phyloP scores from a whole-genome alignment of 2,329 filamentous ascomycete species.

The Colletotrichum sp. region DNA sequence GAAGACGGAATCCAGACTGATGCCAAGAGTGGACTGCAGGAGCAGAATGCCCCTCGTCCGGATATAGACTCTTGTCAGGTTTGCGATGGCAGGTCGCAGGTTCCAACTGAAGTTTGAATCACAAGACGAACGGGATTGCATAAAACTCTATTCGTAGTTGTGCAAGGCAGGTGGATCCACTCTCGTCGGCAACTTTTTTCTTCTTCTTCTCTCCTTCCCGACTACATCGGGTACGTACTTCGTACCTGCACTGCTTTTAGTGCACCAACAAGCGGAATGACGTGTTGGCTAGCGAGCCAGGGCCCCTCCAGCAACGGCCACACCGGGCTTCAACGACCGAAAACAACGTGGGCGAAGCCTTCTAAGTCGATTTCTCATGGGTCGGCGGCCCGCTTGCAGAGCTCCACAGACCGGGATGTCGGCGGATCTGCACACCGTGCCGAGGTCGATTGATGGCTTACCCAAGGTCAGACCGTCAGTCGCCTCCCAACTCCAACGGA shows the following conservation, averaged over 20 bases:
- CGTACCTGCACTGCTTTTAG: background rate
- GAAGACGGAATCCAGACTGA: background rate
- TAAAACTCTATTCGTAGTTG: background rate
- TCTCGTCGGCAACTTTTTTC: background rate
- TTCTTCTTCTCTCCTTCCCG: background rate
- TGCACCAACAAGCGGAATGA: conserved; percentile 2
- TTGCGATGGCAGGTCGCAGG: conserved; percentile 15
- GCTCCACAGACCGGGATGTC: background rate
- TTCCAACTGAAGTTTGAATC: background rate
- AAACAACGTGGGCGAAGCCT: background rate
- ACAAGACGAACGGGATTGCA: conserved; percentile 3
- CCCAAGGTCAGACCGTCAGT: background rate
- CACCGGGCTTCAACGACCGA: background rate
- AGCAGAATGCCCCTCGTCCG: background rate
- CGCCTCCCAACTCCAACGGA: conserved; percentile 13
- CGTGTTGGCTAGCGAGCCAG: background rate
- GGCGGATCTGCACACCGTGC: conserved; percentile 7
- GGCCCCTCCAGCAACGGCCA: background rate
- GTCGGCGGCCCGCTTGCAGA: background rate
- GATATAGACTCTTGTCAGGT: background rate
- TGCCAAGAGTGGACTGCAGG: background rate
- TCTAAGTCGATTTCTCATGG: background rate
- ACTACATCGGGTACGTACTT: background rate
- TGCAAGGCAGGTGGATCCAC: background rate
- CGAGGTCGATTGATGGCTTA: conserved; percentile 3